Evolutionary conservation across 306 rosid species (phyloP), one percentile per base, ranked within the genome.

Genomic region (Fragaria iinumae): DNA sequence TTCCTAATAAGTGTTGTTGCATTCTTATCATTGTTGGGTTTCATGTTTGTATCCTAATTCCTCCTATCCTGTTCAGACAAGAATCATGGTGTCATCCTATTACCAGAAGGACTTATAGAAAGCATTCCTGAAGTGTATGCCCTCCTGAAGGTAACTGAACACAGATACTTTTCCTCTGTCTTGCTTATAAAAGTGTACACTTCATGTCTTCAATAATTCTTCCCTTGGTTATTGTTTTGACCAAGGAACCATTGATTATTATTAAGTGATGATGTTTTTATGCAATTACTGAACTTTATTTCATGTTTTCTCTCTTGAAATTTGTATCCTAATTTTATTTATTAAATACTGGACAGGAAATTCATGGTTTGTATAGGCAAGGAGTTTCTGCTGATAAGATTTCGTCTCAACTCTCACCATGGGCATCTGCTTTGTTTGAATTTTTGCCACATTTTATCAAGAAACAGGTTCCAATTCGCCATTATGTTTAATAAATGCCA

Each of bases 61-160:
- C 8, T 49, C 76, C 11, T 69, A 43, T 83, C 79, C 76, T 76
- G 60, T 44, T 65, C 85, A 95, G 98, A 95, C 80, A 95, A 95
- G 87, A 81, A 92, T 82, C 99, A 95, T 72, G 97, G 99, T 60
- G 99, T 95, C 68, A 87, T 95, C 84, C 88, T 95, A 72, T 85
- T 95, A 44, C 98, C 99, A 18, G 99, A 95, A 87, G 99, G 99
- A 47, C 89, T 95, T 55, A 95, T 95, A 56, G 99, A 95, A 89
- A 95, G 93, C 90, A 95, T 95, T 85, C 99, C 99, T 64, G 99
- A 95, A 88, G 88, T 95, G 48, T 90, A 92, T 88, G 97, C 99
- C 27, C 93, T 95, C 72, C 84, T 95, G 83, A 95, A 89, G 99
- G 98, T 93, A 81, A 70, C 7, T 23, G 11, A 12, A 18, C 66